Base-by-base conservation (phyloP, 2,329 filamentous ascomycete genomes). In the Trichoderma arundinaceum region DNA sequence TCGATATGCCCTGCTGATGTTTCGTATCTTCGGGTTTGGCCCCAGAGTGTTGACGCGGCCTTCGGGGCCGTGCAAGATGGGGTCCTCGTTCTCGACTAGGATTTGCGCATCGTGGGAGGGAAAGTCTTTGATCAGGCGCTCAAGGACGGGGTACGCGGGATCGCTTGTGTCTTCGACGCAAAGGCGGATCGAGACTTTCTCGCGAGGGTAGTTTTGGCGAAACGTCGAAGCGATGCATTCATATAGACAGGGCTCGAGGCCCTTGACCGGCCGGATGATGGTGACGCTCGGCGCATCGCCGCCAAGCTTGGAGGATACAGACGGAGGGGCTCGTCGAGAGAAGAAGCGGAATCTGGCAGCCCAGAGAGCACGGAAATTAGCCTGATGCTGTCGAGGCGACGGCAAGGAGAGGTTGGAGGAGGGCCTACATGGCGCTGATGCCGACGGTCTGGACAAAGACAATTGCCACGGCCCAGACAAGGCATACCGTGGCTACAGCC, bases 21-120 rank as follows among this genome's bases (percentile, higher is more conserved):
- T 99, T 58, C 95, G 85, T 71, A 99, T 96, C 81, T 99, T 99
- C n/a, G 95, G 95, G 74, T 99, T 99, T 1, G 95, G 95, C 0
- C 96, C 96, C 65, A 98, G 83, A 65, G 86, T 84, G 68, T 84
- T 78, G 57, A 78, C 72, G 53, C 83, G 78, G 61, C 83, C 83
- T 10, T 79, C 77, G 38, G 81, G 72, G 35, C 83, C 84, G 61
- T 87, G 84, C 8, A 96, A 80, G 35, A 87, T 77, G 0, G 90
- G 87, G 74, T 97, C 93, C 67, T 96, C 90, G 57, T 91, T 86
- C 79, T 97, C 94, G 54, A 97, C 83, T 10, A 94, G 83, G 3
- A 98, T 82, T 60, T 84, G 84, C 1, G 88, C 89, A 77, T 97
- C 89, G 71, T 87, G 85, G 12, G 80, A 77, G 0, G 91, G 87